Conservation (phyloP, 345 rosid species). For the Geranium rotundifolium region DNA sequence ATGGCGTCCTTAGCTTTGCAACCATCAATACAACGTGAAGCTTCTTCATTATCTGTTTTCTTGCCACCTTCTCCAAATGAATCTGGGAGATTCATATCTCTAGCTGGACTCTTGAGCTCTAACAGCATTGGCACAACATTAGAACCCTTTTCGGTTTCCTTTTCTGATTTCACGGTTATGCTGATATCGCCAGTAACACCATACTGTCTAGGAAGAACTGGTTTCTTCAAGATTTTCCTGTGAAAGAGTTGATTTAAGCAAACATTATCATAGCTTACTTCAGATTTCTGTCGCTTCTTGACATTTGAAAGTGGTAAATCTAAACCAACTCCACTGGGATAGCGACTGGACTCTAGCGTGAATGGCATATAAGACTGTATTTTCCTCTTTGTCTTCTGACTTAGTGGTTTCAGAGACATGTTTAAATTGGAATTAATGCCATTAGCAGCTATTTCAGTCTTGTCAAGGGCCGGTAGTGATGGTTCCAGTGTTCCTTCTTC, state of each 20-base stretch:
- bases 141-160: slow-evolving; percentile 7
- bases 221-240: slow-evolving; percentile 20
- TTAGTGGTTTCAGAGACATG: slow-evolving; percentile 13
- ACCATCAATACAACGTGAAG: background rate
- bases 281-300: slow-evolving; percentile 15
- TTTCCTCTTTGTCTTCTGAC: slow-evolving; percentile 19
- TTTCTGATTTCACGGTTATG: slow-evolving; percentile 3
- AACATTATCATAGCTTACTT: slow-evolving; percentile 5
- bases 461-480: slow-evolving; percentile 7
- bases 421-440: slow-evolving; percentile 14
- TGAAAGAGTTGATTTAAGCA: slow-evolving; percentile 13
- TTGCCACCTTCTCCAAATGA: slow-evolving; percentile 6
- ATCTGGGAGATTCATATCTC: slow-evolving; percentile 11
- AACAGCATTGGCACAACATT: background rate
- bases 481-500: slow-evolving; percentile 10
- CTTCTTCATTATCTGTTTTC: background rate
- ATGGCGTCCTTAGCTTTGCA: slow-evolving; percentile 3
- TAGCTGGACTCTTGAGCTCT: too few species aligned
- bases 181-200: slow-evolving; percentile 11
- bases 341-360: slow-evolving; percentile 14
- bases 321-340: slow-evolving; percentile 6
- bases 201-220: slow-evolving; percentile 6
- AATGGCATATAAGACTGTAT: slow-evolving; percentile 7
- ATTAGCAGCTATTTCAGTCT: slow-evolving; percentile 19
- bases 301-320: slow-evolving; percentile 17